Evolutionary conservation across 2,329 filamentous ascomycete genomes (phyloP), one percentile per base, ranked within the genome.

Genomic region (Hymenoscyphus salicellus): DNA sequence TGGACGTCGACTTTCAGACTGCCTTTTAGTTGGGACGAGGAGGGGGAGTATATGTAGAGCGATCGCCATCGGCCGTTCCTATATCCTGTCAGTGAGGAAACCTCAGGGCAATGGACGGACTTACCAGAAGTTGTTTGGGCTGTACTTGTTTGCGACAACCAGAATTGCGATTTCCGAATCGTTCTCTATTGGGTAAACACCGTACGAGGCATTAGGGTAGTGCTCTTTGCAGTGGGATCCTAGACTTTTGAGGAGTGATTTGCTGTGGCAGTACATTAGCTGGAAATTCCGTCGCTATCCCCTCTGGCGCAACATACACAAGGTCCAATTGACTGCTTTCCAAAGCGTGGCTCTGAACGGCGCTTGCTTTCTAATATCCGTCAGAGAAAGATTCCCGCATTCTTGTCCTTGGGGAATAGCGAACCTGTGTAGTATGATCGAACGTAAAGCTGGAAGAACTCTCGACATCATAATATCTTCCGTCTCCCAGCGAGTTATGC

Each of bases 1-100:
- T 99, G 95, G 60, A 99, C 94, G 72, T 98, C 93, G 62, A 97
- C 91, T 77, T 94, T 92, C 78, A 98, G 88, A 65, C 84, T 87
- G 72, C 95, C 95, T 43, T 88, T 87, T 55, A 98, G 81, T 58
- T 82, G 82, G 1, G 85, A 85, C n/a, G 87, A 81, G 23, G 87
- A 82, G 0, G 93, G 88, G 68, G 89, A 84, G 78, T 90, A 90
- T 72, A 90, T 84, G 81, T 98, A 98, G 61, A 90, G 84, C 58
- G 92, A 93, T 74, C 95, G 91, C 92, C 95, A 99, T 68, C 95
- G 92, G 68, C 95, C 95, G 79, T 97, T 98, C 92, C 90, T 93
- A 69, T 16, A 23, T 41, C 4, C 7, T 17, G 28, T 36, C 36
- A 71, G 66, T 56, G 60, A 33, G 14, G 2, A 26, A 49, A 23